Evolutionary conservation across 805 yeast genomes (phyloP).

Genomic region (Yamadazyma takamatsuzukensis): DNA sequence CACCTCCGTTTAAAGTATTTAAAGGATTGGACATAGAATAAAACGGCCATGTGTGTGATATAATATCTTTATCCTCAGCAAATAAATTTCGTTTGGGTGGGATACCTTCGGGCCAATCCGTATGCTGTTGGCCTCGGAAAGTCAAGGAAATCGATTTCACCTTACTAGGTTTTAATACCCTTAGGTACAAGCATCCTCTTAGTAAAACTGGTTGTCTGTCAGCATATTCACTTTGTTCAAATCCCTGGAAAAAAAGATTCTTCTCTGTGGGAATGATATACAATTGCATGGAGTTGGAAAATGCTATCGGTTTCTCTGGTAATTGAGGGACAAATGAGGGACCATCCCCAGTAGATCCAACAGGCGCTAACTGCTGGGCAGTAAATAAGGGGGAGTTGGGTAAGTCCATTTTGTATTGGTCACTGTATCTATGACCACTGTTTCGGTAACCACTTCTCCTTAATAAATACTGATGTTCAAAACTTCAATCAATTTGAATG

Average conservation of each 20-base stretch:
- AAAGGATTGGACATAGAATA: conserved; percentile 34
- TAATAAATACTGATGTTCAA: no score
- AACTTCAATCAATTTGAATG: no score
- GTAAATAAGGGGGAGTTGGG: conserved; percentile 27
- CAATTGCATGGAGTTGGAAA: conserved; percentile 63
- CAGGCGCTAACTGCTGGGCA: conserved; percentile 20
- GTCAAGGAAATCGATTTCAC: conserved; percentile 59
- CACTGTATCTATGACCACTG: no score
- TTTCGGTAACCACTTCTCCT: no score
- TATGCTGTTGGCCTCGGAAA: conserved; percentile 66
- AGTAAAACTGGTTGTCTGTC: conserved; percentile 74
- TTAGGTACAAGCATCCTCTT: conserved; percentile 72
- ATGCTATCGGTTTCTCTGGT: conserved; percentile 56
- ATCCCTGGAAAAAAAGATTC: conserved; percentile 77
- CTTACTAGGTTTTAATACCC: conserved; percentile 69
- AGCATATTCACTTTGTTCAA: conserved; percentile 57
- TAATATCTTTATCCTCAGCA: conserved; percentile 59
- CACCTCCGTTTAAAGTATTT: conserved; percentile 36
- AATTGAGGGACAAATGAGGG: conserved; percentile 38
- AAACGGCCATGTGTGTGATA: conserved; percentile 90
- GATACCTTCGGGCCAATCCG: conserved; percentile 98
- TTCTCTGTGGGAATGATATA: conserved; percentile 78
- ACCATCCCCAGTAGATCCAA: conserved; percentile 11
- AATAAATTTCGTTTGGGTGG: conserved; percentile 79
- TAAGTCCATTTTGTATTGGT: no score